Evolutionary conservation across 2,329 filamentous ascomycete species (phyloP), one percentile per base, ranked within the genome.

Genomic region (Trichoderma koningiopsis): DNA sequence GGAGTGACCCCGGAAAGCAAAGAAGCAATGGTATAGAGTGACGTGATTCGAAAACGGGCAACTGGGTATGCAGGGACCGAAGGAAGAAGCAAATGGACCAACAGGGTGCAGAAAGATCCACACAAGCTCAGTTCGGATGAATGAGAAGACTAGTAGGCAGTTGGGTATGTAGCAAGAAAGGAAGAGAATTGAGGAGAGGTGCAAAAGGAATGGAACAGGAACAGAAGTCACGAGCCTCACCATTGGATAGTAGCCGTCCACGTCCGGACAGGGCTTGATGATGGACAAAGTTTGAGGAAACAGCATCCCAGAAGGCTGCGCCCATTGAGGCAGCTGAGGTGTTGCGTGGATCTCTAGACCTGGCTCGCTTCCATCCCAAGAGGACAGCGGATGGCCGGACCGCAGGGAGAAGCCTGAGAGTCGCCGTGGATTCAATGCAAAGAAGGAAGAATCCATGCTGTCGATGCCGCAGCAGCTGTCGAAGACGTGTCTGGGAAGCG

Each of bases 11-110:
- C 63, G 71, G n/a, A 71, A 69, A 76, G 70, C 73, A 75, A 74
- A 71, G 71, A 70, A 74, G 72, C 72, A 73, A 77, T 65, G 60
- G 64, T 68, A 66, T 19, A 31, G 64, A 64, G 52, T 56, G 61
- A 64, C 52, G 53, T 62, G 59, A 56, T 55, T 65, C 69, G 57
- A 72, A 74, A 75, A 76, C 72, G 72, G 74, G 72, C 71, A 74
- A 74, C 70, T 74, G 70, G 70, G 69, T 69, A 60, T 67, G 69
- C 59, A 69, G 73, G 68, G 53, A 24, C 57, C 40, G 61, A n/a
- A 61, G 63, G 66, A 65, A 62, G 59, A 70, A 56, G 65, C 24
- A 47, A 35, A 56, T 70, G 63, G 47, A 62, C 14, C n/a, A 43
- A 37, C 7, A 61, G 63, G 64, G 58, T 52, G 57, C 24, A 69